Evolutionary conservation across 345 rosid genomes (phyloP), one percentile per base, ranked within the genome.

Genomic region (Populus simonii): DNA sequence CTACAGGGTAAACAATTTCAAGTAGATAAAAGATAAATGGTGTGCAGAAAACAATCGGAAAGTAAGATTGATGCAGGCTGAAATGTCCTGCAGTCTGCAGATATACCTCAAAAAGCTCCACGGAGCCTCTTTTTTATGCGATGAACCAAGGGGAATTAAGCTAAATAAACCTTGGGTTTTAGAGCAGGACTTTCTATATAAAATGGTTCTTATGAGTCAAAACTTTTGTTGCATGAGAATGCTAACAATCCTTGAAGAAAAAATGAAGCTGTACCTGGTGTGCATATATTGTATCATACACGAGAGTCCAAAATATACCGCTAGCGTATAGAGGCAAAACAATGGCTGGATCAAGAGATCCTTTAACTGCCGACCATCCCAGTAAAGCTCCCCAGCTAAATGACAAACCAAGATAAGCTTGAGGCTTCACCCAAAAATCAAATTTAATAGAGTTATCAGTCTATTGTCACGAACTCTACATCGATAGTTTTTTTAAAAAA

Each of bases 251-350:
- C 22, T 74, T 47, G 11, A 9, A 11, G 49, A 68, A 72, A 7
- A 36, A 36, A 36, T 27, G 1, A 78, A 65, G 59, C 16, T 59
- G 7, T 89, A 91, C 99, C 99, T 92, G 98, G 82, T 93, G 99
- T 75, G 99, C 99, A 76, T 92, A 95, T 66, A 95, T 93, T 51
- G 99, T 95, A 84, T 95, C 98, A 84, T 92, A 95, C 68, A 92
- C 92, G 8, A 95, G 96, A 68, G 98, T 95, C 99, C 99, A 95
- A 65, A 84, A 95, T 39, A 93, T 91, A 79, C 99, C 98, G 49
- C 96, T 83, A 68, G 84, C 62, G 73, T 95, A 95, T 6, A 95
- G 86, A 49, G 98, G 98, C 67, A 95, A 80, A 45, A 89, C 94
- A 35, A 91, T 45, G 69, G 89, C 68, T 31, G 91, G 96, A 43